A percentile compares a stretch with the other conserved stretches of the same genome.
Evolutionary conservation across 2,329 filamentous ascomycete genomes (phyloP).

Genomic region (Ramichloridium luteum): DNA sequence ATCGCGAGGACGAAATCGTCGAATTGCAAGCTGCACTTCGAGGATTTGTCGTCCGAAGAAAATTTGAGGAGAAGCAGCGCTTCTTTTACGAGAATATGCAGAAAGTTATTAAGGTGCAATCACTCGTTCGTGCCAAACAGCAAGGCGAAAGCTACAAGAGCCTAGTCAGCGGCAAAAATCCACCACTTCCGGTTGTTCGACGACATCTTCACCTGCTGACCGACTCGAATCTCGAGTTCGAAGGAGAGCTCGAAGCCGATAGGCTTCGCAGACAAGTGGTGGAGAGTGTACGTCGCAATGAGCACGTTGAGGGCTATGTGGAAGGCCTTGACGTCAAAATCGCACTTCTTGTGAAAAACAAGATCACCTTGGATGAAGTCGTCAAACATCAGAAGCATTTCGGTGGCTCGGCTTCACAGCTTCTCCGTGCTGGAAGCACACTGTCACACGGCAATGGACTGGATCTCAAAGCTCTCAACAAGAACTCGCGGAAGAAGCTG

Average conservation of each 20-base stretch:
- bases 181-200: conserved; percentile 90
- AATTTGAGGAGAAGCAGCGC: conserved; percentile 72
- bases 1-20: conserved; percentile 64
- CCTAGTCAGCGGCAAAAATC: conserved; percentile 89
- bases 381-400: conserved; percentile 95
- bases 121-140: conserved; percentile 85
- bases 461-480: conserved; percentile 93
- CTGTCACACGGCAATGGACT: conserved; percentile 59
- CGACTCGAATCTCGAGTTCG: conserved; percentile 97
- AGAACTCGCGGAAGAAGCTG: conserved; percentile 86
- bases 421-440: conserved; percentile 20
- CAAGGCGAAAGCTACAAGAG: conserved; percentile 98
- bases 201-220: conserved; percentile 96
- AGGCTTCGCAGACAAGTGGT: conserved; percentile 89
- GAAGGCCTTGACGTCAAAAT: conserved; percentile 99
- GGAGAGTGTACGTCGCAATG: conserved; percentile 92
- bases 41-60: conserved; percentile 59
- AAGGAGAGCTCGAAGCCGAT: conserved; percentile 96
- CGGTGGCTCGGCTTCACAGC: conserved; percentile 46
- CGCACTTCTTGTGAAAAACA: conserved; percentile 95
- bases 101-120: conserved; percentile 97
- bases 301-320: conserved; percentile 94
- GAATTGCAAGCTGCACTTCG: conserved; percentile 64
- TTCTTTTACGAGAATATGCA: conserved; percentile 97
- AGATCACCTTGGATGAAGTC: conserved; percentile 96